phyloP scores from a whole-genome alignment of 1,284 basidiomycete genomes.

The Apiotrichum veenhuisii region DNA sequence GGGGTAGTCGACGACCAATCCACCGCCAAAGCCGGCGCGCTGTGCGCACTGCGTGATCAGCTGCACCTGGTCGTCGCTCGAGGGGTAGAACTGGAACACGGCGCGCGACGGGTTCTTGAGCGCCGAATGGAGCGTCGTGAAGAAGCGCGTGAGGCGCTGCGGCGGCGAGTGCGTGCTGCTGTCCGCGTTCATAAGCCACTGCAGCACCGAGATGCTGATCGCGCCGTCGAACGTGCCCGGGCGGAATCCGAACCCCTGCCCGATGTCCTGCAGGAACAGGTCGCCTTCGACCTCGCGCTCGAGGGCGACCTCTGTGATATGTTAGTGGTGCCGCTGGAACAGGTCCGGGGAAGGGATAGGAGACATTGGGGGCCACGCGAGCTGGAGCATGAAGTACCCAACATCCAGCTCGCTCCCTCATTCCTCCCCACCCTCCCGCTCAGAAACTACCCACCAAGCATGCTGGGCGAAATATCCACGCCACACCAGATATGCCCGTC shows the following conservation, averaged over 20 bases:
- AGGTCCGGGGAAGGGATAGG: too few relatives aligned
- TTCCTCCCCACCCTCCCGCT: not conserved
- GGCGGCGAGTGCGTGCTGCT: slow-evolving; percentile 88
- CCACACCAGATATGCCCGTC: slow-evolving; percentile 93
- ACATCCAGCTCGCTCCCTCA: not conserved
- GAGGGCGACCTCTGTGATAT: slow-evolving; percentile 76
- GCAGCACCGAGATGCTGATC: slow-evolving; percentile 96
- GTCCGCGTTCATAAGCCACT: slow-evolving; percentile 98
- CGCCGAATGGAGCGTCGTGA: slow-evolving; percentile 90
- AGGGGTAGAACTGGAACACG: slow-evolving; percentile 94
- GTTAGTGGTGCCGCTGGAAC: not conserved
- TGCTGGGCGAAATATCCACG: slow-evolving; percentile 91
- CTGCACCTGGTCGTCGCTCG: slow-evolving; percentile 90
- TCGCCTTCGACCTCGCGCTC: slow-evolving; percentile 92
- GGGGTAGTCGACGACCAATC: slow-evolving; percentile 93
- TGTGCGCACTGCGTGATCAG: slow-evolving; percentile 92
- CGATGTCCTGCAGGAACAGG: slow-evolving; percentile 86
- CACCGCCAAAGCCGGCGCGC: slow-evolving; percentile 93
- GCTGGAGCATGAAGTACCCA: too few relatives aligned
- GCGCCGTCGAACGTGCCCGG: slow-evolving; percentile 97
- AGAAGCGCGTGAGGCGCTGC: slow-evolving; percentile 86
- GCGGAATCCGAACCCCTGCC: slow-evolving; percentile 89
- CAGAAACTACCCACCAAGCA: slow-evolving; percentile 70
- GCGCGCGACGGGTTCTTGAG: slow-evolving; percentile 89
- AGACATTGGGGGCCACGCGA: too few relatives aligned